These are phyloP conservation scores for Cercospora nicotianae DNA, from an alignment of 2,329 filamentous ascomycete species.

Conservation along the genomic window DNA sequence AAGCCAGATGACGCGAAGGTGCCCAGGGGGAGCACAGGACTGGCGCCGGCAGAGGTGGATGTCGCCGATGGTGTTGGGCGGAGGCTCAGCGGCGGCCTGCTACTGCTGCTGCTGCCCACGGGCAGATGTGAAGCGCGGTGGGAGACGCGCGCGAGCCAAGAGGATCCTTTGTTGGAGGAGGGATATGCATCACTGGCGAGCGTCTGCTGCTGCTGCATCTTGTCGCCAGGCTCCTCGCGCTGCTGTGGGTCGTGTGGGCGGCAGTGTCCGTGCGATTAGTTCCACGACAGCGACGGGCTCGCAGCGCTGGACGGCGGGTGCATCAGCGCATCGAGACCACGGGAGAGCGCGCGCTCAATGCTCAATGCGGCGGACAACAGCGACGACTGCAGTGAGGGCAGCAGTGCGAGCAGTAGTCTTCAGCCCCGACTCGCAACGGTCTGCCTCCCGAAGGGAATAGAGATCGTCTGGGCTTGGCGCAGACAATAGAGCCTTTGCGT, in stretches of 20 bases:
- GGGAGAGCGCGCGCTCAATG: background rate
- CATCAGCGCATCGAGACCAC: conserved; percentile 3
- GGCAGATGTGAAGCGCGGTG: conserved; percentile 35
- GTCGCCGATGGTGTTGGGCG: conserved; percentile 1
- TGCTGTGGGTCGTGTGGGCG: background rate
- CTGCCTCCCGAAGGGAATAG: background rate
- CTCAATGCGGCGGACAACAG: background rate
- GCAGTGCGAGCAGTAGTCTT: background rate
- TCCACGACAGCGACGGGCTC: background rate
- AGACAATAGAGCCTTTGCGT: conserved; percentile 1
- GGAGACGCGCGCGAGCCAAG: conserved; percentile 30
- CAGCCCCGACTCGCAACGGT: background rate
- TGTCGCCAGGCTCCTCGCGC: background rate
- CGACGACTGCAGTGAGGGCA: background rate
- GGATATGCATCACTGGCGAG: conserved; percentile 4
- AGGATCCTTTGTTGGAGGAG: conserved; percentile 3
- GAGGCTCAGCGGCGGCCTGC: conserved; percentile 7
- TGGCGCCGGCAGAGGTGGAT: conserved; percentile 8
- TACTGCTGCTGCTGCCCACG: background rate
- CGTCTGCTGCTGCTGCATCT: conserved; percentile 12
- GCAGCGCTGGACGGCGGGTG: conserved; percentile 2
- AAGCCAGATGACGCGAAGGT: conserved; percentile 10
- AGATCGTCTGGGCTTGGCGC: conserved; percentile 5
- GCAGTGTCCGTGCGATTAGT: background rate
- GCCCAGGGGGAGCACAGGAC: conserved; percentile 14